These are phyloP conservation scores for Penicillium bialowiezense DNA, from an alignment of 495 filamentous ascomycete genomes.

Conservation along the genomic window DNA sequence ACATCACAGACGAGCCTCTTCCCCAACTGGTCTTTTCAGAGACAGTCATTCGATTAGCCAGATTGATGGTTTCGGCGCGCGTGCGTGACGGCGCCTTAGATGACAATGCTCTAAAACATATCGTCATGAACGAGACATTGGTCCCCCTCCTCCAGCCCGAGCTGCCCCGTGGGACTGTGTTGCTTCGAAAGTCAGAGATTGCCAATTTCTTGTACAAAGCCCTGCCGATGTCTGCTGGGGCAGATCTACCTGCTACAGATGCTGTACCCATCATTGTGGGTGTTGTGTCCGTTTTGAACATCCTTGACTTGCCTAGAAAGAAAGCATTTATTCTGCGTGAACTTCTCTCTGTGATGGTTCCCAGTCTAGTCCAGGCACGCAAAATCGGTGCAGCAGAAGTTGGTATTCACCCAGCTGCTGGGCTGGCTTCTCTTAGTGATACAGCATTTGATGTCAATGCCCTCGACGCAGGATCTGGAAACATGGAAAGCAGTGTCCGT, in stretches of 20 bases:
- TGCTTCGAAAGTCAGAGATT: slow-evolving; percentile 61
- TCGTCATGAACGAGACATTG: slow-evolving; percentile 58
- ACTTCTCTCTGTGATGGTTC: slow-evolving; percentile 75
- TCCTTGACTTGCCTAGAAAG: slow-evolving; percentile 75
- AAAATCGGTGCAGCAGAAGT: slow-evolving; percentile 91
- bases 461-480: slow-evolving; percentile 69
- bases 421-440: slow-evolving; percentile 61
- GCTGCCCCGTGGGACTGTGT: slow-evolving; percentile 38
- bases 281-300: slow-evolving; percentile 75
- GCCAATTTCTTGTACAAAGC: slow-evolving; percentile 67
- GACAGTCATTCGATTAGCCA: slow-evolving; percentile 74
- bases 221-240: slow-evolving; percentile 56
- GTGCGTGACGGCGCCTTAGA: slow-evolving; percentile 65
- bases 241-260: slow-evolving; percentile 67
- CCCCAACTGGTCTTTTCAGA: slow-evolving; percentile 81
- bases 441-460: slow-evolving; percentile 56
- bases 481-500: slow-evolving; percentile 71
- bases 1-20: slow-evolving; percentile 75
- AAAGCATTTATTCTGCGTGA: slow-evolving; percentile 85
- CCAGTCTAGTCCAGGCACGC: slow-evolving; percentile 84
- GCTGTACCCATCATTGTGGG: slow-evolving; percentile 75
- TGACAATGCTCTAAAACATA: slow-evolving; percentile 62
- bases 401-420: slow-evolving; percentile 91
- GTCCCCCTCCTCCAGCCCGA: slow-evolving; percentile 36
- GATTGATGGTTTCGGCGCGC: slow-evolving; percentile 68